Conservation (phyloP, 2,329 filamentous ascomycete species). For the Sporothrix sp. region DNA sequence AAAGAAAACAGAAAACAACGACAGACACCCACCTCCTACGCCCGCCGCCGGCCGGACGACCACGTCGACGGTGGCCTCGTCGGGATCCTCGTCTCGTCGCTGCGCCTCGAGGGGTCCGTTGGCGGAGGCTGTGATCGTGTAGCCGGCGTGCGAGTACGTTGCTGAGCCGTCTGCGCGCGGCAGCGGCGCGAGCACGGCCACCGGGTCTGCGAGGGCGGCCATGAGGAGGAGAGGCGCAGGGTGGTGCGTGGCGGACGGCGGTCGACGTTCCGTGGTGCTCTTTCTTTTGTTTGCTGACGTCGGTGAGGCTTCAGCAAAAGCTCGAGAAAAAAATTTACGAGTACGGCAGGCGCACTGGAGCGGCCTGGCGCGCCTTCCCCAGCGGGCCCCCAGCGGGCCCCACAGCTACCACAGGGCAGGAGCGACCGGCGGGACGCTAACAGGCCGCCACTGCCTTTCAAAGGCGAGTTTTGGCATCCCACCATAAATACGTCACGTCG, state of each 20-base stretch:
- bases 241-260: neutral
- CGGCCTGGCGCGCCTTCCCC: neutral
- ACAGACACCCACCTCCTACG: slow-evolving; percentile 65
- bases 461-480: neutral
- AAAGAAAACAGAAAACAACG: too few relatives aligned
- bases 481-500: neutral
- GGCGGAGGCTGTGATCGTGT: slow-evolving; percentile 72
- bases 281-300: neutral
- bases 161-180: slow-evolving; percentile 71
- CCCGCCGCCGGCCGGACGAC: slow-evolving; percentile 78
- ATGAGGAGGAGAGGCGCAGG: slow-evolving; percentile 24
- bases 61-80: slow-evolving; percentile 85
- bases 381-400: neutral
- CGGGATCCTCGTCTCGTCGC: slow-evolving; percentile 80
- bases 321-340: slow-evolving; percentile 8
- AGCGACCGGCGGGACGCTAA: neutral
- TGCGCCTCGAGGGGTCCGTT: slow-evolving; percentile 90
- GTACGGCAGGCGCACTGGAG: slow-evolving; percentile 2
- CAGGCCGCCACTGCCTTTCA: neutral
- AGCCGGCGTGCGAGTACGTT: slow-evolving; percentile 64
- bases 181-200: slow-evolving; percentile 48
- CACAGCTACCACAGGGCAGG: neutral
- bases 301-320: neutral
- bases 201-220: slow-evolving; percentile 38
- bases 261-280: too few relatives aligned